Evolutionary conservation across 257 asterid species (phyloP).

Genomic region (Capsicum rhomboideum): DNA sequence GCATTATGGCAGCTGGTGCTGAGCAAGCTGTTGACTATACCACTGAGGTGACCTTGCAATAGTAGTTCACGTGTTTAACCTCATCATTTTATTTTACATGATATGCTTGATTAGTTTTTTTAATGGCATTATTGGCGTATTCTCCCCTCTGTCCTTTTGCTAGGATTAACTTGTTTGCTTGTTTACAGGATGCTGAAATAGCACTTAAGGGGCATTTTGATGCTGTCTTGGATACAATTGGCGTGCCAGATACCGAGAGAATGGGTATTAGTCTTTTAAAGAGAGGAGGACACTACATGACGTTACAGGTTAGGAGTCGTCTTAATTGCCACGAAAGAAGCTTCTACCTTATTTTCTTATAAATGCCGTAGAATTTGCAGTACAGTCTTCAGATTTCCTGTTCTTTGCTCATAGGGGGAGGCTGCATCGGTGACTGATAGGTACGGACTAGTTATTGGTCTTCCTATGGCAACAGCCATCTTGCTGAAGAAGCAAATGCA

Average conservation of each 20-base stretch:
- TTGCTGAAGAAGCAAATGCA: slow-evolving; percentile 69
- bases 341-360: not conserved
- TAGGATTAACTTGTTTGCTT: not conserved
- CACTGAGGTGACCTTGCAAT: slow-evolving; percentile 47
- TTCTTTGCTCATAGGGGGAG: slow-evolving; percentile 59
- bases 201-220: slow-evolving; percentile 78
- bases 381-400: not conserved
- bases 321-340: not conserved
- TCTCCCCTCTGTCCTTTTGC: not conserved
- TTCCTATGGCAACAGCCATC: slow-evolving; percentile 60
- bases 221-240: slow-evolving; percentile 92
- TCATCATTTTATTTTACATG: not conserved
- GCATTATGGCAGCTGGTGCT: slow-evolving; percentile 73
- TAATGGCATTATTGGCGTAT: not conserved
- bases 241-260: slow-evolving; percentile 79
- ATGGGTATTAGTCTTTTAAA: slow-evolving; percentile 60
- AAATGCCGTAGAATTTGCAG: not conserved
- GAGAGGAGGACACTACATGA: slow-evolving; percentile 98
- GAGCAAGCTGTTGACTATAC: slow-evolving; percentile 84
- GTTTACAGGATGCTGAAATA: slow-evolving; percentile 54
- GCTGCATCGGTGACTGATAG: slow-evolving; percentile 74
- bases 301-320: slow-evolving; percentile 59
- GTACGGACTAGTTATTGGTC: slow-evolving; percentile 74
- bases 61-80: not conserved
- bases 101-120: not conserved